Conservation (phyloP, 306 rosid genomes). For the Abrus pulchellus region DNA sequence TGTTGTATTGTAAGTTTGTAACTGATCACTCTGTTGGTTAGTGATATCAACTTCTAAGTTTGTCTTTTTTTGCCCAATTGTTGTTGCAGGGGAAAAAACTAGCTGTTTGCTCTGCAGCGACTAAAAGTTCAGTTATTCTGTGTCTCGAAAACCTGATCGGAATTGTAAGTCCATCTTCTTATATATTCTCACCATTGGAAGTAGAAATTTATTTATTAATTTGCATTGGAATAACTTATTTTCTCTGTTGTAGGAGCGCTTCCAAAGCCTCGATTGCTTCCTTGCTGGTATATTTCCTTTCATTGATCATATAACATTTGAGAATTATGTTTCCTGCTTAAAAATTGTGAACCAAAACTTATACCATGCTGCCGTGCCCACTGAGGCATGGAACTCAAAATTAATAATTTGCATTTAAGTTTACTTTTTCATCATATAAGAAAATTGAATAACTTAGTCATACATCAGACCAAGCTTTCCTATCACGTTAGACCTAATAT, state of each 20-base stretch:
- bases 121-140: slow-evolving; percentile 92
- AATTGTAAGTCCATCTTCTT: slow-evolving; percentile 60
- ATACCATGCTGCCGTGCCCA: background rate
- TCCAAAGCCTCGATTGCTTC: slow-evolving; percentile 96
- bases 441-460: background rate
- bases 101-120: slow-evolving; percentile 98
- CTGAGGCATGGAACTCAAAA: slow-evolving; percentile 33
- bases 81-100: slow-evolving; percentile 79
- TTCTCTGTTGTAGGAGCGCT: slow-evolving; percentile 79
- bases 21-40: slow-evolving; percentile 27
- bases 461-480: slow-evolving; percentile 28
- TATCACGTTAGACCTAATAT: slow-evolving; percentile 8
- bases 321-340: slow-evolving; percentile 25
- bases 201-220: background rate
- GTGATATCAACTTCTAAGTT: slow-evolving; percentile 19
- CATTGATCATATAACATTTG: slow-evolving; percentile 32
- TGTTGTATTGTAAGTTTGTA: background rate
- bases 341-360: slow-evolving; percentile 19
- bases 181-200: background rate
- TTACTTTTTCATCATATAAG: background rate
- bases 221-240: slow-evolving; percentile 33
- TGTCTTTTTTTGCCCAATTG: slow-evolving; percentile 2
- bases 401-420: background rate
- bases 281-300: slow-evolving; percentile 80
- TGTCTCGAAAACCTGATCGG: slow-evolving; percentile 94